These are phyloP conservation scores for Paramyrothecium roridum DNA, from an alignment of 2,329 filamentous ascomycete genomes.

Conservation along the genomic window DNA sequence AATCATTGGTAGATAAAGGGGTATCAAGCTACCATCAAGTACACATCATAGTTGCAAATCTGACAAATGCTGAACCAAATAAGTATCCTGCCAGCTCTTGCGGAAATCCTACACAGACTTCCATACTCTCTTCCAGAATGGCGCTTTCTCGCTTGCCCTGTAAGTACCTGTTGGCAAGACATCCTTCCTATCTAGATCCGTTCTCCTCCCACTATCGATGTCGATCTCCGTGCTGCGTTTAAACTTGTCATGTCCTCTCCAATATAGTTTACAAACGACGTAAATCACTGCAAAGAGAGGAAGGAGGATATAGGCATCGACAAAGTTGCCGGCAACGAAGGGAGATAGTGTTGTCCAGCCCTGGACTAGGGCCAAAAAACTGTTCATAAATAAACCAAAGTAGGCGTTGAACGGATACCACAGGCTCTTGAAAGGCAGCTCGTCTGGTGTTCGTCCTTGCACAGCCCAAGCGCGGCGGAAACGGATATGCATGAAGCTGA, in stretches of 20 bases:
- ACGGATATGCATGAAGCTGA: constrained; percentile 68
- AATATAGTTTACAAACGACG: constrained; percentile 49
- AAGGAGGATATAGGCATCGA: constrained; percentile 61
- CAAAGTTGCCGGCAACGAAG: constrained; percentile 56
- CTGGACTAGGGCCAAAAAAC: constrained; percentile 58
- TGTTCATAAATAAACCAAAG: constrained; percentile 54
- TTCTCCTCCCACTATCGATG: constrained; percentile 51
- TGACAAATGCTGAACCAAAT: too few species aligned
- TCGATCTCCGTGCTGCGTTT: constrained; percentile 52
- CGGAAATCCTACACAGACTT: neutral
- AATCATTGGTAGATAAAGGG: too few species aligned
- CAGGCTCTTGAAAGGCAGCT: constrained; percentile 53
- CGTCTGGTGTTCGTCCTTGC: constrained; percentile 52
- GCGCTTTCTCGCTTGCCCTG: constrained; percentile 15
- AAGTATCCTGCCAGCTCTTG: too few species aligned
- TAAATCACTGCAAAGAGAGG: constrained; percentile 59
- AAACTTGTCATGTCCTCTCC: constrained; percentile 44
- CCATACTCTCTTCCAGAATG: neutral
- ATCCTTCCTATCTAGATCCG: constrained; percentile 47
- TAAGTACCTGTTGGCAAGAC: constrained; percentile 22
- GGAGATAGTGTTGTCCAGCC: constrained; percentile 59
- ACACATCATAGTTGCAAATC: too few species aligned
- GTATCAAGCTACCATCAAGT: too few species aligned
- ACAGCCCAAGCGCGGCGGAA: constrained; percentile 62
- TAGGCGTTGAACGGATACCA: constrained; percentile 58